Percentiles rank a stretch among this genome's conserved stretches.
These are phyloP conservation scores for Glaciozyma antarctica DNA, from an alignment of 768 basidiomycete species.

Conservation along the genomic window DNA sequence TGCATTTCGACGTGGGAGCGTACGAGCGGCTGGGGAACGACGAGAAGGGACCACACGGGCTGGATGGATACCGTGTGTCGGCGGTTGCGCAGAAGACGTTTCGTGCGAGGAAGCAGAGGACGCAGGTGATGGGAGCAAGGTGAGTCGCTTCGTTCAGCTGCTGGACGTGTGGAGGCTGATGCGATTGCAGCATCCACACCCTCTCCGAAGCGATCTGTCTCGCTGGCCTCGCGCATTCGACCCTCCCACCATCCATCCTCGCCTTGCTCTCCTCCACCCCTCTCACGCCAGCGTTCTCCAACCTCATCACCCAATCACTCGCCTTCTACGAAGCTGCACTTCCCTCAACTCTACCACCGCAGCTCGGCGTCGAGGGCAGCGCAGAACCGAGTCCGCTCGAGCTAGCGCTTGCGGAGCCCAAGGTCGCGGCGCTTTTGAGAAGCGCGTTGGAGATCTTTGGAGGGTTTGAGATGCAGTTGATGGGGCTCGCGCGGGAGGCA, in stretches of 20 bases:
- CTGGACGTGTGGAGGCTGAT: not conserved
- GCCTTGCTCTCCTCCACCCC: slow-evolving; percentile 17
- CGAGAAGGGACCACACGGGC: slow-evolving; percentile 16
- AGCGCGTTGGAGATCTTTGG: slow-evolving; percentile 15
- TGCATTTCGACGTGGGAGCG: slow-evolving; percentile 25
- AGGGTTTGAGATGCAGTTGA: slow-evolving; percentile 8
- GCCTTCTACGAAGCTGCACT: slow-evolving; percentile 2
- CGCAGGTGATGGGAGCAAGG: slow-evolving; percentile 33
- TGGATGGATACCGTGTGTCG: slow-evolving; percentile 28
- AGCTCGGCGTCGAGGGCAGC: slow-evolving; percentile 14
- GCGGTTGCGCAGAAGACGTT: slow-evolving; percentile 28
- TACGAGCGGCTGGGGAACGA: slow-evolving; percentile 10
- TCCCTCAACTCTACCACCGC: not conserved
- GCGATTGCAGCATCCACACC: slow-evolving; percentile 20
- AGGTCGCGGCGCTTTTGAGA: not conserved
- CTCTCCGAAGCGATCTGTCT: slow-evolving; percentile 28
- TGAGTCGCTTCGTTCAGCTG: not conserved
- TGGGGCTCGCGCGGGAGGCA: slow-evolving; percentile 7
- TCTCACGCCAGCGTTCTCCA: slow-evolving; percentile 6
- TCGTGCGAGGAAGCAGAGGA: slow-evolving; percentile 7
- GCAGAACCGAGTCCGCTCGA: not conserved
- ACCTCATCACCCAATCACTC: slow-evolving; percentile 22
- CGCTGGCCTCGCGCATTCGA: slow-evolving; percentile 7
- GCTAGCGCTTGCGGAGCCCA: slow-evolving; percentile 17
- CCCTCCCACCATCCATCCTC: slow-evolving; percentile 1